Evolutionary conservation across 1,284 basidiomycete genomes (phyloP).

Genomic region (Leucoagaricus sp.): DNA sequence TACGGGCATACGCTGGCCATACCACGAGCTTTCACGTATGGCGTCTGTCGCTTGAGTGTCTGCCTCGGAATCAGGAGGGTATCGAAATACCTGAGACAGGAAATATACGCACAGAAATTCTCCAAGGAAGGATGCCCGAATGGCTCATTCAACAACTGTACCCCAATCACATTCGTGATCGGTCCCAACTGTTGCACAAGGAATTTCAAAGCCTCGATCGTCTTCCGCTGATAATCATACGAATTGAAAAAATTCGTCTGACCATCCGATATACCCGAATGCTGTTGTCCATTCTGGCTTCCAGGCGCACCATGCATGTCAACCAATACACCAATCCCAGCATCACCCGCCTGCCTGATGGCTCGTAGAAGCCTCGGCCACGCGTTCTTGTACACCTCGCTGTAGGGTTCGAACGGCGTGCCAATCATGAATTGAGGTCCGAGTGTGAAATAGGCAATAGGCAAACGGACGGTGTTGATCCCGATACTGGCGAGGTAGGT

Average conservation of each 20-base stretch:
- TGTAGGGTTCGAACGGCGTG: constrained; percentile 60
- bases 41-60: constrained; percentile 53
- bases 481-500: constrained; percentile 59
- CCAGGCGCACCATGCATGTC: constrained; percentile 77
- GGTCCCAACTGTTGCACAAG: constrained; percentile 55
- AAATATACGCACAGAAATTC: constrained; percentile 51
- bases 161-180: constrained; percentile 76
- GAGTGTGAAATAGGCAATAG: constrained; percentile 70
- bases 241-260: constrained; percentile 55
- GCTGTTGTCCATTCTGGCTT: constrained; percentile 69
- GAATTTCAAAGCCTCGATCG: constrained; percentile 58
- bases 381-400: constrained; percentile 62
- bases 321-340: constrained; percentile 72
- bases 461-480: constrained; percentile 74
- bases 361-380: constrained; percentile 64
- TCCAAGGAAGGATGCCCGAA: constrained; percentile 44
- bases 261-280: constrained; percentile 75
- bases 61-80: constrained; percentile 22
- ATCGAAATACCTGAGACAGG: not conserved
- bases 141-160: constrained; percentile 80
- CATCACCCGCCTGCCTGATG: constrained; percentile 67
- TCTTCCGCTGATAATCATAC: constrained; percentile 54
- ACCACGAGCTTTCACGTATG: constrained; percentile 40
- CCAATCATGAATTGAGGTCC: constrained; percentile 48
- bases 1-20: constrained; percentile 51